Conservation (phyloP, 257 asterid species). For the Solanum piurae region DNA sequence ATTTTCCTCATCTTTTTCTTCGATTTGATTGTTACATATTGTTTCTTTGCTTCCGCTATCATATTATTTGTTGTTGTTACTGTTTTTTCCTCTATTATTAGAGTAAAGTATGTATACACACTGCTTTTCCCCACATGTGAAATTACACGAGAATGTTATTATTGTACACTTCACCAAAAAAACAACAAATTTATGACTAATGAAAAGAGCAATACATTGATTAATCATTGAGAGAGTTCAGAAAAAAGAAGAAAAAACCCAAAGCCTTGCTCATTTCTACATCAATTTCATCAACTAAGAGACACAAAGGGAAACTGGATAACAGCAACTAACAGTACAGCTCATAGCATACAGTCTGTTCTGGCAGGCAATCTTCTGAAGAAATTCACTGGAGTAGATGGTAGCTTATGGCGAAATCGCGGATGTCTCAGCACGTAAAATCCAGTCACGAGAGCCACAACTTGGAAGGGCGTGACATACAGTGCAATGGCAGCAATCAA, state of each 20-base stretch:
- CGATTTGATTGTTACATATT: neutral
- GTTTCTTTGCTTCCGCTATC: neutral
- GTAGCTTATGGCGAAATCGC: conserved; percentile 54
- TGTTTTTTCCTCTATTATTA: neutral
- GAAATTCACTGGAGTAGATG: conserved; percentile 58
- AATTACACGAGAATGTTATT: neutral
- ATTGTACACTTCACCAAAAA: neutral
- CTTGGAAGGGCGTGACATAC: conserved; percentile 60
- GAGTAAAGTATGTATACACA: neutral
- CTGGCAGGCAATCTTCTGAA: conserved; percentile 68
- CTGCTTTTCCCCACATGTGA: neutral
- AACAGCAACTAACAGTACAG: neutral
- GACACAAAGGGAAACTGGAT: neutral
- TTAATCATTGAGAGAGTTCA: neutral
- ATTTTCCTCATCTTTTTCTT: neutral
- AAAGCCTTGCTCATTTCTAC: neutral
- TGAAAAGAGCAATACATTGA: neutral
- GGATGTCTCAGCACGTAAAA: conserved; percentile 66
- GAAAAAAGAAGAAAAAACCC: neutral
- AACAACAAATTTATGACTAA: neutral
- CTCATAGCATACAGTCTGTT: conserved; percentile 56
- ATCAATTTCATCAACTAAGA: neutral
- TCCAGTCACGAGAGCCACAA: conserved; percentile 50
- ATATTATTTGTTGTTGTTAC: neutral
- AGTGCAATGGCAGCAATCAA: conserved; percentile 44